phyloP scores from a whole-genome alignment of 257 asterid genomes.

The Penstemon davidsonii region DNA sequence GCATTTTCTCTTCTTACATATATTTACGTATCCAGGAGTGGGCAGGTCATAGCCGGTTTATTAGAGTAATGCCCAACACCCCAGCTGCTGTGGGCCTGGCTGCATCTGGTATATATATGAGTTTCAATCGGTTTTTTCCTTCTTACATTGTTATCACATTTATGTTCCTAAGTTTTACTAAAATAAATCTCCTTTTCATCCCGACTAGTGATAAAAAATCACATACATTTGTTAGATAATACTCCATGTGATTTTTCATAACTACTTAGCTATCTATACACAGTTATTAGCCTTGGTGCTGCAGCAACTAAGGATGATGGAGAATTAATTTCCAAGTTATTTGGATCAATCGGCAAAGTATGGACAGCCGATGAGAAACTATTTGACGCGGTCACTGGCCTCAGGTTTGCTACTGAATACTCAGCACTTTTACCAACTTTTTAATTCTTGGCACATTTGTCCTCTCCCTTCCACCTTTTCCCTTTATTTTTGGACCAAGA shows the following conservation, averaged over 20 bases:
- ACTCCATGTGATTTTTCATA: constrained; percentile 13
- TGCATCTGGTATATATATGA: constrained; percentile 71
- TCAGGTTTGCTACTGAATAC: constrained; percentile 51
- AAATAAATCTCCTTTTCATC: neutral
- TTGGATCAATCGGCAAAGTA: constrained; percentile 90
- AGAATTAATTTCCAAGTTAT: constrained; percentile 57
- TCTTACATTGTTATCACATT: neutral
- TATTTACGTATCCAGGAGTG: constrained; percentile 58
- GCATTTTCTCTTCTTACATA: neutral
- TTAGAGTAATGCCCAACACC: constrained; percentile 93
- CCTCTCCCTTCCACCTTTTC: too few relatives aligned
- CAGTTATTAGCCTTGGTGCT: constrained; percentile 73
- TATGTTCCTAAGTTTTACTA: neutral
- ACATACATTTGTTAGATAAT: neutral
- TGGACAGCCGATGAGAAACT: constrained; percentile 90
- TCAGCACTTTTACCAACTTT: too few relatives aligned
- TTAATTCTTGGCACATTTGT: too few relatives aligned
- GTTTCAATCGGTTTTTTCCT: neutral
- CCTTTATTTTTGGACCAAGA: too few relatives aligned
- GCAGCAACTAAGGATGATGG: constrained; percentile 80
- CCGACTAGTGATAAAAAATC: neutral
- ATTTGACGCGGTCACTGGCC: constrained; percentile 88
- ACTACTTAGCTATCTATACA: constrained; percentile 24
- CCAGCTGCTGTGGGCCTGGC: constrained; percentile 92
- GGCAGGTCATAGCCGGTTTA: constrained; percentile 80